Conservation (phyloP, 1,284 basidiomycete species). For the Ustilago vetiveriae region DNA sequence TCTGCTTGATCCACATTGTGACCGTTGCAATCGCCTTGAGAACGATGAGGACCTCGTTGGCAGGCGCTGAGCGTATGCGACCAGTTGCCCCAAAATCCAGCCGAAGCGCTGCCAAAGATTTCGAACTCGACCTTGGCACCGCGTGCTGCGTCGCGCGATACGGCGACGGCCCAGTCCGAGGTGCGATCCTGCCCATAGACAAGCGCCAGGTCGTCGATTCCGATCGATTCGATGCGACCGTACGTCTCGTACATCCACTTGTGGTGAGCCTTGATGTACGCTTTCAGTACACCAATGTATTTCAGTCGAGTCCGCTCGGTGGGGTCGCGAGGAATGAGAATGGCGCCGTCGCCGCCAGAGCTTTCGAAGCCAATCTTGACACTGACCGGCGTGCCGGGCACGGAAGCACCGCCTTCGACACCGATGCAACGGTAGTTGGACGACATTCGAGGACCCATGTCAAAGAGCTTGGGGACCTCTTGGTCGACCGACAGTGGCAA, state of each 20-base stretch:
- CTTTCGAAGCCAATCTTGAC: constrained; percentile 53
- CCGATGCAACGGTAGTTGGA: constrained; percentile 51
- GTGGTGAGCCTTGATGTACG: constrained; percentile 50
- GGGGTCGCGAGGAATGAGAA: constrained; percentile 55
- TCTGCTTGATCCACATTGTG: constrained; percentile 11
- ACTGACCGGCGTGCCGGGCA: constrained; percentile 39
- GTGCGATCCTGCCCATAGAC: constrained; percentile 54
- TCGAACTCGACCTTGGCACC: constrained; percentile 55
- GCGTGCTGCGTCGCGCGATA: constrained; percentile 42
- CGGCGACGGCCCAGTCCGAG: constrained; percentile 57
- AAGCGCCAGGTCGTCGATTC: constrained; percentile 47
- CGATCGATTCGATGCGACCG: constrained; percentile 51
- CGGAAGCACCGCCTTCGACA: constrained; percentile 22
- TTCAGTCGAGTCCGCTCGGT: constrained; percentile 48
- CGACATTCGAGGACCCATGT: constrained; percentile 55
- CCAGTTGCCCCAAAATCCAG: constrained; percentile 54
- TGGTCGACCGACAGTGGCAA: constrained; percentile 51
- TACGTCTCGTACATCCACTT: constrained; percentile 52
- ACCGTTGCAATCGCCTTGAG: constrained; percentile 1
- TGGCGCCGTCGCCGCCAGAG: constrained; percentile 52
- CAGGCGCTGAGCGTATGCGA: constrained; percentile 48
- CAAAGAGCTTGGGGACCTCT: constrained; percentile 44
- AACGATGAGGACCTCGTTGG: constrained; percentile 49
- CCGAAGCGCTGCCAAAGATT: constrained; percentile 35
- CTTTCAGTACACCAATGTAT: constrained; percentile 55